Evolutionary conservation across 2,329 filamentous ascomycete genomes (phyloP).

Genomic region (Phaeosphaeriaceae sp.): DNA sequence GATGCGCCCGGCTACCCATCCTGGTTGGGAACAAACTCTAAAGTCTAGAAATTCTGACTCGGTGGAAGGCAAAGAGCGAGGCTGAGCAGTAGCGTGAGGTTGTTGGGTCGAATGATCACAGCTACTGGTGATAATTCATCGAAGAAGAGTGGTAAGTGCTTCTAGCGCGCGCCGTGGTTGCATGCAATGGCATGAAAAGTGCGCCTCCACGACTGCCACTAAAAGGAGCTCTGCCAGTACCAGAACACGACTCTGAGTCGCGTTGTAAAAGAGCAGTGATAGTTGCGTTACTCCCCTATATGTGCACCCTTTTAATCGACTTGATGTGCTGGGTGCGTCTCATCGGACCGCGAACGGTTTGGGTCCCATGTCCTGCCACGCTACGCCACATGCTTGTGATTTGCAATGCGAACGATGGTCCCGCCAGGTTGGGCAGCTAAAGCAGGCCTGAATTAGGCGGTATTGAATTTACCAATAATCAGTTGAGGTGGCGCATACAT

Average conservation of each 20-base stretch:
- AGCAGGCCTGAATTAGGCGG: slow-evolving; percentile 10
- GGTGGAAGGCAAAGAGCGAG: slow-evolving; percentile 6
- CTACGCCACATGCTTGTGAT: slow-evolving; percentile 11
- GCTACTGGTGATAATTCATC: slow-evolving; percentile 8
- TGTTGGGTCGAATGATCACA: slow-evolving; percentile 1
- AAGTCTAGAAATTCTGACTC: slow-evolving; percentile 22
- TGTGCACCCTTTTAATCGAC: neutral
- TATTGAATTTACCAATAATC: slow-evolving; percentile 27
- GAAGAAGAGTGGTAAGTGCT: slow-evolving; percentile 20
- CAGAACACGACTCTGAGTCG: neutral
- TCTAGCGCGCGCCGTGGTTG: slow-evolving; percentile 25
- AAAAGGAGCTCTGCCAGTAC: slow-evolving; percentile 10
- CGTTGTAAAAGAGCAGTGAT: too few species aligned
- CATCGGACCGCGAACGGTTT: neutral
- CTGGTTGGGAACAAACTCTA: slow-evolving; percentile 22
- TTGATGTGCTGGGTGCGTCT: neutral
- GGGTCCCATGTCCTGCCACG: slow-evolving; percentile 5
- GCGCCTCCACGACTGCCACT: slow-evolving; percentile 5
- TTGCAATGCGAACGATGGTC: slow-evolving; percentile 27
- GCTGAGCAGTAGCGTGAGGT: slow-evolving; percentile 14
- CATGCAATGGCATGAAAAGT: slow-evolving; percentile 8
- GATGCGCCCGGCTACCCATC: slow-evolving; percentile 1
- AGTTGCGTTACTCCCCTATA: neutral
- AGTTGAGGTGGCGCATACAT: slow-evolving; percentile 18
- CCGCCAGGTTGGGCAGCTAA: slow-evolving; percentile 20